Conservation (phyloP, 148 eudicot species). For the Camellia japonica region DNA sequence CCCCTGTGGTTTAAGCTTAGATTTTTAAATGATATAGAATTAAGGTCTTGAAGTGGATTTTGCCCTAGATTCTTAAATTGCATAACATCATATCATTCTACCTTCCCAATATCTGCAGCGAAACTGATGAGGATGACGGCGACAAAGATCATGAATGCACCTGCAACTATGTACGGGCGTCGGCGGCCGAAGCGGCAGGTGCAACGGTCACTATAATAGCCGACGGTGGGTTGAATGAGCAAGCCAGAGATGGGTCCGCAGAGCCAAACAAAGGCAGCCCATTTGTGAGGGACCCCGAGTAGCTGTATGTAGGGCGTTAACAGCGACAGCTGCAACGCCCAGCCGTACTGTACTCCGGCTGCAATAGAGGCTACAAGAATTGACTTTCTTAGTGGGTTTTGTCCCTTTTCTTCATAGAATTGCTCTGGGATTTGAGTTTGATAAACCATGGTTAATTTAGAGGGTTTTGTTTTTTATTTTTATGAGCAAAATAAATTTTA, state of each 20-base stretch:
- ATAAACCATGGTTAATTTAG: not conserved
- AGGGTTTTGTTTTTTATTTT: too few species aligned
- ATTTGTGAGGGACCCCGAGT: constrained; percentile 42
- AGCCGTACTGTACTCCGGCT: constrained; percentile 52
- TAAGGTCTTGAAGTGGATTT: too few species aligned
- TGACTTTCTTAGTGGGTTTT: not conserved
- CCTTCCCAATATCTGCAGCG: constrained; percentile 43
- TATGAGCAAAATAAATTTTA: too few species aligned
- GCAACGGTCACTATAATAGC: constrained; percentile 45
- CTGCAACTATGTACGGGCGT: constrained; percentile 42
- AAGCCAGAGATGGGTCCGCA: constrained; percentile 56
- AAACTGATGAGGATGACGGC: constrained; percentile 45
- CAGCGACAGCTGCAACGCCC: constrained; percentile 52
- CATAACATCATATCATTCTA: too few species aligned
- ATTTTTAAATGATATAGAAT: too few species aligned
- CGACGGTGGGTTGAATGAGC: constrained; percentile 49
- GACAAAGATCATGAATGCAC: constrained; percentile 29
- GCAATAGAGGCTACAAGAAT: constrained; percentile 45
- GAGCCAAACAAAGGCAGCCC: constrained; percentile 50
- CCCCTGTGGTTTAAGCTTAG: too few species aligned
- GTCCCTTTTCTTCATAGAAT: not conserved
- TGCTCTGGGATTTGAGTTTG: not conserved
- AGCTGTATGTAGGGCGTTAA: constrained; percentile 51
- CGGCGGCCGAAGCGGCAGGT: constrained; percentile 46
- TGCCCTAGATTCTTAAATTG: too few species aligned